These are phyloP conservation scores for Deinandra increscens DNA, from an alignment of 129 eudicot species.

Conservation along the genomic window DNA sequence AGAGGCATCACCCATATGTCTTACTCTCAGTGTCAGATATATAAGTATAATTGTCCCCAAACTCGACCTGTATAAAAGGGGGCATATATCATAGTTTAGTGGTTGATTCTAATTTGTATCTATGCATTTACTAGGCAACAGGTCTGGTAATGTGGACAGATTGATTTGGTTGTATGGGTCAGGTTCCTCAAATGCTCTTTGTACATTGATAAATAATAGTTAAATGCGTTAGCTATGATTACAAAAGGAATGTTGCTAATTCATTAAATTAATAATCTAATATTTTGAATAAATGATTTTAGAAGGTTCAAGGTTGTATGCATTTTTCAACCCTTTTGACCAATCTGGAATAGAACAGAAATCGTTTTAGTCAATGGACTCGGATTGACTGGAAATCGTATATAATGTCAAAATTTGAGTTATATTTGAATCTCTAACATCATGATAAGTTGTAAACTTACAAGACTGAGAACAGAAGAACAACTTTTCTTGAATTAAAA, in stretches of 20 bases:
- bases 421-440: not conserved
- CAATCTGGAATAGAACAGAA: not conserved
- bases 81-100: not conserved
- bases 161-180: no score
- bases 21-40: conserved; percentile 69
- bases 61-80: conserved; percentile 60
- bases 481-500: conserved; percentile 85
- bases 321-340: not conserved
- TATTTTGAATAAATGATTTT: not conserved
- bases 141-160: no score
- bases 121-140: no score
- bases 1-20: conserved; percentile 52
- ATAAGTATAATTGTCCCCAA: conserved; percentile 83
- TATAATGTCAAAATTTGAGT: not conserved
- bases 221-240: not conserved
- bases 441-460: conserved; percentile 44
- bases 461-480: conserved; percentile 83
- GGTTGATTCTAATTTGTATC: not conserved
- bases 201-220: not conserved
- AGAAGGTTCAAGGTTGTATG: not conserved
- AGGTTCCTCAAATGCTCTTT: no score
- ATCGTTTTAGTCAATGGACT: not conserved
- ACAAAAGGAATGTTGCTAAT: not conserved
- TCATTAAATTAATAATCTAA: not conserved
- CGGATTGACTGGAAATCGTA: not conserved